Base-by-base conservation (phyloP, 108 stramenopile genomes). In the Nitzschia inconspicua region DNA sequence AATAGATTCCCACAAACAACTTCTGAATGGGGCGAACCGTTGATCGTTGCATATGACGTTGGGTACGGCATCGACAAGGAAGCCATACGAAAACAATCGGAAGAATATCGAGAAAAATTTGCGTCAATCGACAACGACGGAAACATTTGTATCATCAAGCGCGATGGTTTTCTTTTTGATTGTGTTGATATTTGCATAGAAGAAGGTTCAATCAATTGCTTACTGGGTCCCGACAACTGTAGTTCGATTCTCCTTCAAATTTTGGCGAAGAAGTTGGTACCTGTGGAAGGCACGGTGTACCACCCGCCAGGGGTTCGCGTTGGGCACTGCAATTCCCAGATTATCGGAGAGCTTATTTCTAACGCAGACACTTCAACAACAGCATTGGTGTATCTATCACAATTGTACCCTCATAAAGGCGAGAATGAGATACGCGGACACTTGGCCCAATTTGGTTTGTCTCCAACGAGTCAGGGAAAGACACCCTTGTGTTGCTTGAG, bases 211-310 rank as follows among this genome's bases (percentile, higher is more conserved):
- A 58, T 55, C 56, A 63, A 65, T 32, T 82, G 79, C 8, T 66
- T 98, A 30, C 73, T 96, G 0, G 95, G 97, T 2, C 84, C 79
- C 23, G 98, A 97, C 9, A 97, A 96, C 58, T 78, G 80, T 6
- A 96, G 88, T 26, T 54, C 34, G 4, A 14, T 13, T 25, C 75
- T 99, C 20, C 60, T 99, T 36, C 85, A 89, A 44, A 73, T 96
- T 6, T 72, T 99, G 29, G 82, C 91, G 19, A 91, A 85, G 63
- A 61, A 78, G 57, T 75, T 91, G 19, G 61, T 36, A 14, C 97
- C 98, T 3, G 37, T 59, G 6, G 77, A 84, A 51, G 98, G 98
- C 6, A 73, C 76, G 7, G 77, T 97, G 4, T 63, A 77, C 62
- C 77, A 81, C 53, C 83, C 95, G 34, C 74, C 77, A 10, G 85